Evolutionary conservation across 345 rosid species (phyloP).

Genomic region (Acer campestre): DNA sequence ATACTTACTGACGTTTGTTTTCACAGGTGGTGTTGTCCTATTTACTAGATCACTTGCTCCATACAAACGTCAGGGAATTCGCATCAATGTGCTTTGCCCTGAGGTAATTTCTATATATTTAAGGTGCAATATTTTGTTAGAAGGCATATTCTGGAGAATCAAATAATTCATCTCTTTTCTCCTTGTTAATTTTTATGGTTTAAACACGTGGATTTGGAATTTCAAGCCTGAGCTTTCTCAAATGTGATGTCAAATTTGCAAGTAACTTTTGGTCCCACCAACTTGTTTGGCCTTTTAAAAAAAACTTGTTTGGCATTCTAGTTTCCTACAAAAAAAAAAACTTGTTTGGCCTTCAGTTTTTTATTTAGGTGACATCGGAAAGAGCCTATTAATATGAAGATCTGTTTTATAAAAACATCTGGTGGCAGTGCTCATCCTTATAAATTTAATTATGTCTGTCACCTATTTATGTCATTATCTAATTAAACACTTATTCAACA

Average conservation of each 20-base stretch:
- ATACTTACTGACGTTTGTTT: conserved; percentile 16
- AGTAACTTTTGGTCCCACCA: not conserved
- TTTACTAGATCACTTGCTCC: conserved; percentile 81
- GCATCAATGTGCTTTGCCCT: conserved; percentile 96
- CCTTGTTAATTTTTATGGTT: not conserved
- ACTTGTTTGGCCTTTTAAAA: not conserved
- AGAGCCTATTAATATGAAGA: not conserved
- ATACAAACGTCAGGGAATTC: conserved; percentile 67
- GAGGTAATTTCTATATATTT: conserved; percentile 51
- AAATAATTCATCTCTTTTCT: not conserved
- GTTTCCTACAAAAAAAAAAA: not conserved
- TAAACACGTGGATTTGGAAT: not conserved
- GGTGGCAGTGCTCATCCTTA: not conserved
- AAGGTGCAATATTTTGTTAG: not conserved
- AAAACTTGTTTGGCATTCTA: too few relatives aligned
- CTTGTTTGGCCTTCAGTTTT: not conserved
- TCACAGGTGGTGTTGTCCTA: conserved; percentile 75
- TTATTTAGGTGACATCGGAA: not conserved
- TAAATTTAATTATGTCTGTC: not conserved
- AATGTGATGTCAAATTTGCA: not conserved
- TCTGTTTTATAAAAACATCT: not conserved
- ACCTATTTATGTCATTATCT: not conserved
- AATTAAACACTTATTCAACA: not conserved
- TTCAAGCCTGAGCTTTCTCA: not conserved
- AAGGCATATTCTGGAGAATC: not conserved